Evolutionary conservation across 1,284 basidiomycete genomes (phyloP).

Genomic region (Tausonia pullulans): DNA sequence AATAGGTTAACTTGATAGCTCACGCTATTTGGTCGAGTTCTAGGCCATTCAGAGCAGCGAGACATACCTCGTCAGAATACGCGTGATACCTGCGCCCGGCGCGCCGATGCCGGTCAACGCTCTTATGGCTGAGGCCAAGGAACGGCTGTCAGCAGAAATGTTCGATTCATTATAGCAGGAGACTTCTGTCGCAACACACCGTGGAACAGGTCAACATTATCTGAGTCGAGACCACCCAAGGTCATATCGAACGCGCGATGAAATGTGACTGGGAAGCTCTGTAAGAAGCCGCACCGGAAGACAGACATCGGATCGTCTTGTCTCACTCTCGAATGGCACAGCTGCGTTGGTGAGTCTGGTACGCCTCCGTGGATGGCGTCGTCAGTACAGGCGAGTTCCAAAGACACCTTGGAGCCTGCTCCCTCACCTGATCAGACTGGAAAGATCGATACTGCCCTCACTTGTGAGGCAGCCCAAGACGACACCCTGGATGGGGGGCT

Average conservation of each 20-base stretch:
- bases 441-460: constrained; percentile 48
- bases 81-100: constrained; percentile 49
- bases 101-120: too few relatives aligned
- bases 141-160: too few relatives aligned
- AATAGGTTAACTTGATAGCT: too few relatives aligned
- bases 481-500: constrained; percentile 47
- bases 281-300: not conserved
- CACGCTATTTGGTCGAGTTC: too few relatives aligned
- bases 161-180: not conserved
- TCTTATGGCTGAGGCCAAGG: too few relatives aligned
- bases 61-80: constrained; percentile 57
- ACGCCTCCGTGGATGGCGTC: too few relatives aligned
- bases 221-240: constrained; percentile 33
- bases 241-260: constrained; percentile 70
- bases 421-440: too few relatives aligned
- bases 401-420: too few relatives aligned
- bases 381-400: too few relatives aligned
- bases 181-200: not conserved
- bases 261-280: constrained; percentile 49
- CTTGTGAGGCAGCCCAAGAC: constrained; percentile 52
- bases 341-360: too few relatives aligned
- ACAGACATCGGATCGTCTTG: constrained; percentile 4
- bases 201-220: not conserved
- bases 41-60: not conserved
- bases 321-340: not conserved